These are phyloP conservation scores for Epichloe amarillans DNA, from an alignment of 2,329 filamentous ascomycete genomes.

Conservation along the genomic window DNA sequence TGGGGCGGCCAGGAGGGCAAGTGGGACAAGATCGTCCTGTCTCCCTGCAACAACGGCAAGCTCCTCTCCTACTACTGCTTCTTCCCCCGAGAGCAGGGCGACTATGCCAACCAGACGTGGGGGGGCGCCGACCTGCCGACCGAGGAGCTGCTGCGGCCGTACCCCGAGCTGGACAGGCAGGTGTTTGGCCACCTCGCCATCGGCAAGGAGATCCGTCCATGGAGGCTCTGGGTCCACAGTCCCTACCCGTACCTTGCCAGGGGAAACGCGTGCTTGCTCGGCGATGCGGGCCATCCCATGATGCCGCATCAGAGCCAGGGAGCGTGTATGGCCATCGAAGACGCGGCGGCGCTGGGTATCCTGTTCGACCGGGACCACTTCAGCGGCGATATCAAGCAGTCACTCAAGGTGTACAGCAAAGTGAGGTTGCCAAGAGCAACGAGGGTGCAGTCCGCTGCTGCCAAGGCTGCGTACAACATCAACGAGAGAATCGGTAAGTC, in stretches of 20 bases:
- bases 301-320: conserved; percentile 56
- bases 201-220: conserved; percentile 49
- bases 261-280: conserved; percentile 40
- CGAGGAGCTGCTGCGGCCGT: conserved; percentile 47
- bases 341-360: conserved; percentile 50
- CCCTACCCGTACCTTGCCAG: conserved; percentile 46
- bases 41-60: conserved; percentile 52
- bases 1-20: conserved; percentile 54
- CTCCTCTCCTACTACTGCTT: conserved; percentile 59
- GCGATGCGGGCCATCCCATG: conserved; percentile 56
- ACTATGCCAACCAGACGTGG: conserved; percentile 50
- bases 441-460: conserved; percentile 41
- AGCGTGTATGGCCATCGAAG: conserved; percentile 53
- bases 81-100: conserved; percentile 42
- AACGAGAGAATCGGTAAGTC: conserved; percentile 44
- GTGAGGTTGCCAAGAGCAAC: conserved; percentile 41
- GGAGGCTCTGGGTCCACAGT: conserved; percentile 48
- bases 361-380: conserved; percentile 39
- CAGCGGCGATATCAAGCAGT: conserved; percentile 31
- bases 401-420: conserved; percentile 36
- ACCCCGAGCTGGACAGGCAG: conserved; percentile 43
- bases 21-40: conserved; percentile 58
- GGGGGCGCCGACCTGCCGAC: conserved; percentile 40
- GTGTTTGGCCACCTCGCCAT: conserved; percentile 45
- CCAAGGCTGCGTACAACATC: conserved; percentile 46